Percentiles rank a stretch among this genome's conserved stretches.
phyloP scores from a whole-genome alignment of 2,329 filamentous ascomycete species.

The Graphium sp. region DNA sequence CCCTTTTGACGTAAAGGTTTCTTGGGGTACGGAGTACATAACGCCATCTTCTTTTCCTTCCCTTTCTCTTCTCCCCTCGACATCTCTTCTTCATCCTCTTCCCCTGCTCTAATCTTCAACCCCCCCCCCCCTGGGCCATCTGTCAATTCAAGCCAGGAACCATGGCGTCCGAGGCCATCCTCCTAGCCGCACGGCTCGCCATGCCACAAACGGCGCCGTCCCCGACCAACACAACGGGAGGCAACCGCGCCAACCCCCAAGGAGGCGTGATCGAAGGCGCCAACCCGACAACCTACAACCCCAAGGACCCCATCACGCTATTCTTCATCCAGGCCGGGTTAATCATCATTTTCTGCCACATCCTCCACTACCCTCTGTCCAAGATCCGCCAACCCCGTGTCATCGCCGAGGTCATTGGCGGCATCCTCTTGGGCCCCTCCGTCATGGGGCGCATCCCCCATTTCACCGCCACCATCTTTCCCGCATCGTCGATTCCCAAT shows the following conservation, averaged over 20 bases:
- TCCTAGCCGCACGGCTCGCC: too few species aligned
- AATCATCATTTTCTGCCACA: constrained; percentile 27
- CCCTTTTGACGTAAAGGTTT: not conserved
- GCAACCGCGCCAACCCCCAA: constrained; percentile 17
- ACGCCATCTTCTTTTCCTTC: not conserved
- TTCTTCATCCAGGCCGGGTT: constrained; percentile 55
- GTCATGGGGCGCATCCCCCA: constrained; percentile 75
- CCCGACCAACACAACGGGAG: not conserved
- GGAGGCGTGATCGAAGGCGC: constrained; percentile 54
- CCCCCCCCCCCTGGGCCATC: not conserved
- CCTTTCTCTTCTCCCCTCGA: not conserved
- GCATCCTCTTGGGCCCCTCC: constrained; percentile 70
- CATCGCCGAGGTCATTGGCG: constrained; percentile 74
- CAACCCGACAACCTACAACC: constrained; percentile 51
- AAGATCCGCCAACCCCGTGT: constrained; percentile 66
- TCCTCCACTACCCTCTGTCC: constrained; percentile 58
- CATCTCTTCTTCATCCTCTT: not conserved
- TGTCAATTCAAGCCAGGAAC: not conserved
- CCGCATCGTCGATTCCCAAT: constrained; percentile 54
- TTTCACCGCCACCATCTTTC: constrained; percentile 65
- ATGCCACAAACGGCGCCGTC: not conserved
- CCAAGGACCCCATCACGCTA: constrained; percentile 55
- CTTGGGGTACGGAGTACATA: not conserved
- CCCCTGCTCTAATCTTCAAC: not conserved
- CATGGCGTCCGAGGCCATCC: not conserved